Conservation (phyloP, 2,329 filamentous ascomycete species). For the Penicillium sp. region DNA sequence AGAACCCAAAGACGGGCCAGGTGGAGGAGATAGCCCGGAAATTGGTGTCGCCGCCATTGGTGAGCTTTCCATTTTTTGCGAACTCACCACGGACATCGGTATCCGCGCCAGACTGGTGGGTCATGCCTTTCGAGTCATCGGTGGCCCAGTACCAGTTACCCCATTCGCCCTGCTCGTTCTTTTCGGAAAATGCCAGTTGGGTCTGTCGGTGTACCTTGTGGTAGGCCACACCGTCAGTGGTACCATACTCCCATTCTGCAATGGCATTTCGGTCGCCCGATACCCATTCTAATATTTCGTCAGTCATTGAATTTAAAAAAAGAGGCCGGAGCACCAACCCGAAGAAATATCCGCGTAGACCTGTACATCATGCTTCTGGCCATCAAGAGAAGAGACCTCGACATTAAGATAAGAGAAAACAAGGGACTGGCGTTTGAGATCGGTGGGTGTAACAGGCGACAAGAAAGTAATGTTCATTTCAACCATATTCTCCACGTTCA, state of each 20-base stretch:
- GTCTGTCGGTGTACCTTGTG: slow-evolving; percentile 57
- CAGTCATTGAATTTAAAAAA: slow-evolving; percentile 2
- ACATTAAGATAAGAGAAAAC: slow-evolving; percentile 70
- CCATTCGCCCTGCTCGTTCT: slow-evolving; percentile 52
- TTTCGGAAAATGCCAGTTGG: slow-evolving; percentile 50
- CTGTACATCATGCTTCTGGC: slow-evolving; percentile 62
- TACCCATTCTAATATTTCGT: slow-evolving; percentile 62
- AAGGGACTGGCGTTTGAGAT: slow-evolving; percentile 66
- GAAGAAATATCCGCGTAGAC: slow-evolving; percentile 72
- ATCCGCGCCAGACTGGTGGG: slow-evolving; percentile 51
- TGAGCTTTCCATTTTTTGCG: slow-evolving; percentile 44
- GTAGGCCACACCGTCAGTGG: slow-evolving; percentile 57
- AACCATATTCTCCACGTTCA: slow-evolving; percentile 62
- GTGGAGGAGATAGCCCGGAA: slow-evolving; percentile 51
- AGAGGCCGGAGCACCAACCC: slow-evolving; percentile 46
- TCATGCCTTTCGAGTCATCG: slow-evolving; percentile 41
- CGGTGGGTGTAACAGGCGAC: slow-evolving; percentile 66
- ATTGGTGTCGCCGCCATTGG: slow-evolving; percentile 49
- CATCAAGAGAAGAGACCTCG: slow-evolving; percentile 63
- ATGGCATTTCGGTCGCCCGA: slow-evolving; percentile 59
- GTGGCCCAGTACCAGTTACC: slow-evolving; percentile 57
- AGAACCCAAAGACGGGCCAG: slow-evolving; percentile 57
- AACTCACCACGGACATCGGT: slow-evolving; percentile 51
- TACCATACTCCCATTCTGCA: slow-evolving; percentile 63
- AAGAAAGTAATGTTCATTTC: slow-evolving; percentile 68